Conservation (phyloP, 495 filamentous ascomycete genomes). For the Penicillium samsonianum region DNA sequence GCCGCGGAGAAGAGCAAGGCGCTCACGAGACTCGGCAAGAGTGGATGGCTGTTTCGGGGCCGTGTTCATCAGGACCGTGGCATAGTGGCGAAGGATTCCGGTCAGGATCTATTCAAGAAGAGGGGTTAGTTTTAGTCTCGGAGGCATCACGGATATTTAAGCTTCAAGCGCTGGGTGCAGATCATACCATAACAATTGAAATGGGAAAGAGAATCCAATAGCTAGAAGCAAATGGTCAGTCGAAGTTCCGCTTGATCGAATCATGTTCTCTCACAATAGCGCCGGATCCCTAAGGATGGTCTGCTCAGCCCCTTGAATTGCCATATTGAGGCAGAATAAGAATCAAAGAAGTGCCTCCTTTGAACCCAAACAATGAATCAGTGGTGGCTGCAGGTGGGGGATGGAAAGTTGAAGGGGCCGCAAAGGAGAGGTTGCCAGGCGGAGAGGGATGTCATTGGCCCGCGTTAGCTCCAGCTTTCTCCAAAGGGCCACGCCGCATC, state of each 20-base stretch:
- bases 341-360: conserved; percentile 18
- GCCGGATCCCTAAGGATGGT: conserved; percentile 99
- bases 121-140: conserved; percentile 4
- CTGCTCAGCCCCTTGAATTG: conserved; percentile 76
- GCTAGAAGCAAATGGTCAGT: conserved; percentile 49
- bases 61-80: conserved; percentile 82
- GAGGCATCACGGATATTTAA: background rate
- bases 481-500: conserved; percentile 51
- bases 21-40: conserved; percentile 76
- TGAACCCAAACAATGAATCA: conserved; percentile 3
- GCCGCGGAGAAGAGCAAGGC: conserved; percentile 81
- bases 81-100: conserved; percentile 94
- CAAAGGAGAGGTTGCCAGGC: conserved; percentile 21
- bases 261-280: conserved; percentile 68
- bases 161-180: background rate
- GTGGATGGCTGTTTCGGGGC: conserved; percentile 79
- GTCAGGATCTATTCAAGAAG: conserved; percentile 71
- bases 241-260: conserved; percentile 7
- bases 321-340: conserved; percentile 75
- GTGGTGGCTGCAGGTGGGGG: conserved; percentile 15
- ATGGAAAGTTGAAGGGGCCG: conserved; percentile 24
- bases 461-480: conserved; percentile 40
- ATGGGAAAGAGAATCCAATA: conserved; percentile 99
- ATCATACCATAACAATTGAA: conserved; percentile 87
- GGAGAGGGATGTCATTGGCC: conserved; percentile 30